phyloP scores from a whole-genome alignment of 257 asterid species.

The Capsicum pubescens region DNA sequence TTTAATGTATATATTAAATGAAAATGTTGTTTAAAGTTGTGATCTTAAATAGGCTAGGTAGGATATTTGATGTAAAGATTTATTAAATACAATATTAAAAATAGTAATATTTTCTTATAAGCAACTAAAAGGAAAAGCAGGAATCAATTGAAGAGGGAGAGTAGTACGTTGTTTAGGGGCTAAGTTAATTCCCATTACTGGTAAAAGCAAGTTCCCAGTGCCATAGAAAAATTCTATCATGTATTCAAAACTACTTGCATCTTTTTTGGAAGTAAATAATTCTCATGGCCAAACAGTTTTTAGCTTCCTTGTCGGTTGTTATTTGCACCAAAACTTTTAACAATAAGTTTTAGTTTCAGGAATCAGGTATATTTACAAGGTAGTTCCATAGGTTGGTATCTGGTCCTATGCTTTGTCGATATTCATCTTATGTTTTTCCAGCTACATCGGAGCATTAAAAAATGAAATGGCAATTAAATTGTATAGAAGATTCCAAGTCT shows the following conservation, averaged over 20 bases:
- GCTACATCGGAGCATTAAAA: background rate
- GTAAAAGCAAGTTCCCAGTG: background rate
- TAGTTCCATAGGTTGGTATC: background rate
- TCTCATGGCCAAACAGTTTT: too few species aligned
- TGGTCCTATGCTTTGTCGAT: background rate
- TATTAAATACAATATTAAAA: too few species aligned
- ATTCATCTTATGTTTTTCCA: background rate
- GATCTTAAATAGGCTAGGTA: too few species aligned
- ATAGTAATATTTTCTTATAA: too few species aligned
- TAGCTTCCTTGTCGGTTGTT: too few species aligned
- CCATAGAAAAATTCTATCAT: background rate
- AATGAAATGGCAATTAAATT: background rate
- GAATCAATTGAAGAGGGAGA: too few species aligned
- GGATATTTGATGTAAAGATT: background rate
- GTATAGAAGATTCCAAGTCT: conserved; percentile 15
- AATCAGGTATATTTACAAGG: background rate
- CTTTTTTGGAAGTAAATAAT: too few species aligned
- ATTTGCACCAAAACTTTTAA: background rate
- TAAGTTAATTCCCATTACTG: background rate
- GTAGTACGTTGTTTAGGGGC: background rate
- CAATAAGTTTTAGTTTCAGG: background rate
- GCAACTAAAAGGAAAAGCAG: too few species aligned
- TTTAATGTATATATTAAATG: too few species aligned
- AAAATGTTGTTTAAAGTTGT: too few species aligned
- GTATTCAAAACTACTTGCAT: background rate